Evolutionary conservation across 1,284 basidiomycete species (phyloP).

Genomic region (Irpex sp.): DNA sequence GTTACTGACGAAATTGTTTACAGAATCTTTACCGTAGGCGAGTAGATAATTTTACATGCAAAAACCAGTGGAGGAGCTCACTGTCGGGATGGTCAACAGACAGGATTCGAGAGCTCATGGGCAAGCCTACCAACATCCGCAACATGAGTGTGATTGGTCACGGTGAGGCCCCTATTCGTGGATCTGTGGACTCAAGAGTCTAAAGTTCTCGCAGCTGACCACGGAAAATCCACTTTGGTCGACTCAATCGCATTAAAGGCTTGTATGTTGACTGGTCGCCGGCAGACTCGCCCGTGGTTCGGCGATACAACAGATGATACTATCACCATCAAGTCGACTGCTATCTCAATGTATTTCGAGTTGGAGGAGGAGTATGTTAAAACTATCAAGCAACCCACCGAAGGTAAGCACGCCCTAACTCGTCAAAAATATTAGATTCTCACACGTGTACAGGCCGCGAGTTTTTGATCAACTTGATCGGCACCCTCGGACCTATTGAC

Average conservation of each 20-base stretch:
- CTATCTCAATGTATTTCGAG: constrained; percentile 99
- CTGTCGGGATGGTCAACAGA: constrained; percentile 38
- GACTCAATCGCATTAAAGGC: constrained; percentile 99
- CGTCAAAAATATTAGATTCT: not conserved
- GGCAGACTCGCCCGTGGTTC: constrained; percentile 92
- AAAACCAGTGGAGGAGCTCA: not conserved
- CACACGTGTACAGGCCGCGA: constrained; percentile 64
- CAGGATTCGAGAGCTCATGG: constrained; percentile 90
- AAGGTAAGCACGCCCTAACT: constrained; percentile 46
- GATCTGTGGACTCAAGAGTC: constrained; percentile 8
- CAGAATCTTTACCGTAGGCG: constrained; percentile 87
- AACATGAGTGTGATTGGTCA: constrained; percentile 99
- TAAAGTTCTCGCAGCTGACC: constrained; percentile 73
- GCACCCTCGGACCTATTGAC: constrained; percentile 99
- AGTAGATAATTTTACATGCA: constrained; percentile 29
- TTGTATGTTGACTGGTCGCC: constrained; percentile 85
- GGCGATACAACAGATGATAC: constrained; percentile 99
- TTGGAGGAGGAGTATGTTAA: constrained; percentile 86
- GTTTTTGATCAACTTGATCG: constrained; percentile 99
- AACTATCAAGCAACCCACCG: constrained; percentile 91
- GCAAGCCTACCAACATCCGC: constrained; percentile 88
- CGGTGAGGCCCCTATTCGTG: constrained; percentile 46
- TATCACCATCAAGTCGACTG: constrained; percentile 99
- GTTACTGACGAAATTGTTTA: constrained; percentile 31
- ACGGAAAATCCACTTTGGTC: constrained; percentile 99